Evolutionary conservation across 148 eudicot species (phyloP), one percentile per base, ranked within the genome.

Genomic region (Cornus florida): DNA sequence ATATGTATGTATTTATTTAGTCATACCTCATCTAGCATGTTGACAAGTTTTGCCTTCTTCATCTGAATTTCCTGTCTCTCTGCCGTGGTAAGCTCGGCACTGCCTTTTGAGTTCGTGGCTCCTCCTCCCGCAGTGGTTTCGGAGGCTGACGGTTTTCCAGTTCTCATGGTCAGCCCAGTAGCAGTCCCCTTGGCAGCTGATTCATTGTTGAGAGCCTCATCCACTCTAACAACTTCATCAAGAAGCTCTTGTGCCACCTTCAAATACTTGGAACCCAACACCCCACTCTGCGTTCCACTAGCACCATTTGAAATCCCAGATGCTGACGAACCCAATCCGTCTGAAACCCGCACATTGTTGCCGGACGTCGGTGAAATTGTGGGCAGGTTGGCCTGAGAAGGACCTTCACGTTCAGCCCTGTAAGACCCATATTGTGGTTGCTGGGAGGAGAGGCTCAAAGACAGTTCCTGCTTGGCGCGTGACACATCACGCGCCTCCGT

Each of bases 21-120:
- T 11, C 2, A 50, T 91, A 95, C 98, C 94, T 95, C 97, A 78
- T 95, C 98, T 62, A 95, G 91, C 98, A 95, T 92, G 82, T 84
- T 86, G 19, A 93, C 83, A 77, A 95, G 94, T 67, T 93, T 91
- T 2, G 95, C 94, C 43, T 92, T 90, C 80, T 88, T 95, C 91
- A 86, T 89, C 85, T 91, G 98, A 79, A 90, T 83, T 32, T 93
- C 97, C 62, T 95, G 97, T 76, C 91, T 92, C 73, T 92, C 92
- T 0, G 90, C 90, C 7, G 92, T 83, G 9, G 87, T 85, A 1
- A 93, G 87, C 83, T 90, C 91, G 0, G 72, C 77, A 14, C 78
- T 80, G 10, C 74, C 70, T n/a, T 83, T 76, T 0, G 73, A 59
- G 1, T 76, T 65, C 6, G 67, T 77, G 24, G 73, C 85, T 14